These are phyloP conservation scores for Xerocomus minutiporus DNA, from an alignment of 1,284 basidiomycete genomes.

Conservation along the genomic window DNA sequence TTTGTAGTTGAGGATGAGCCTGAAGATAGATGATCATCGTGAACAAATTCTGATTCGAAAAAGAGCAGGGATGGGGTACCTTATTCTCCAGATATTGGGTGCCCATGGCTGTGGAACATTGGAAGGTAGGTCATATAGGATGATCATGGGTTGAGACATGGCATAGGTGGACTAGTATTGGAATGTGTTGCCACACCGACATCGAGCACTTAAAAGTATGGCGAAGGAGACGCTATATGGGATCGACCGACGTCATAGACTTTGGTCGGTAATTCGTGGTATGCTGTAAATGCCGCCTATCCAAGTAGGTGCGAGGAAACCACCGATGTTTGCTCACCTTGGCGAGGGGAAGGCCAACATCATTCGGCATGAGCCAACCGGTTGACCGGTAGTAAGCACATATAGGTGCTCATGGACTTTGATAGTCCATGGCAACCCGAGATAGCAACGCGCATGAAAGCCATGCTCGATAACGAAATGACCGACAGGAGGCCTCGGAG, in stretches of 20 bases:
- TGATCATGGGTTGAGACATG: slow-evolving; percentile 48
- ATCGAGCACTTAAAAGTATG: slow-evolving; percentile 8
- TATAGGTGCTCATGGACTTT: background rate
- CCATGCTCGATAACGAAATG: background rate
- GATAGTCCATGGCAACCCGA: slow-evolving; percentile 5
- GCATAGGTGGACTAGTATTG: background rate
- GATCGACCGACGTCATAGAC: background rate
- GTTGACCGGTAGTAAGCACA: slow-evolving; percentile 6
- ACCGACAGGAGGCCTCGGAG: background rate
- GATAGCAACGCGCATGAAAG: slow-evolving; percentile 10
- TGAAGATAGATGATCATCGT: slow-evolving; percentile 24
- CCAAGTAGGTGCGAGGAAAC: slow-evolving; percentile 7
- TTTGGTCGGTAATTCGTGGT: background rate
- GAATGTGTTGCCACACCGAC: background rate
- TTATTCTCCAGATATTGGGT: slow-evolving; percentile 64
- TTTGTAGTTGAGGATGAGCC: slow-evolving; percentile 70
- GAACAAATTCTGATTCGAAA: slow-evolving; percentile 2
- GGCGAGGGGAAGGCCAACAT: background rate
- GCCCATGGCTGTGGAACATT: slow-evolving; percentile 62
- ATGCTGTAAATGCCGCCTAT: slow-evolving; percentile 14
- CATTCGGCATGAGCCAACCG: background rate
- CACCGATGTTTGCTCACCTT: slow-evolving; percentile 14
- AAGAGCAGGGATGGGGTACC: slow-evolving; percentile 13
- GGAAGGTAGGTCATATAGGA: slow-evolving; percentile 62
- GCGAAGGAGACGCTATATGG: background rate